phyloP scores from a whole-genome alignment of 2,329 filamentous ascomycete species.

The Apiospora pterosperma region DNA sequence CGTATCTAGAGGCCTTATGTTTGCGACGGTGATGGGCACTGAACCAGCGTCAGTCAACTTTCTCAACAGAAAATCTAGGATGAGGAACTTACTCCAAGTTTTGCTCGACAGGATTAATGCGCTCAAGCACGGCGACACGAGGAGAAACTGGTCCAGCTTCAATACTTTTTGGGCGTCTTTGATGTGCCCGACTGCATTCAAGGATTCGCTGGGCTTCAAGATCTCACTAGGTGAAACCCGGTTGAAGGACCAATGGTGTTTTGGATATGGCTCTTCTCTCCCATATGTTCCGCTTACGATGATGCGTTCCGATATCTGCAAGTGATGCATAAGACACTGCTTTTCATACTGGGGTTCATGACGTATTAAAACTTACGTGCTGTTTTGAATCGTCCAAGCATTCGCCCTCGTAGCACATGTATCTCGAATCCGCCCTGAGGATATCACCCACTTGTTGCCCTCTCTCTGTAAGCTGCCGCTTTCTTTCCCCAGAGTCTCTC shows the following conservation, averaged over 20 bases:
- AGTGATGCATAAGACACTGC: neutral
- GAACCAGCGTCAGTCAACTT: neutral
- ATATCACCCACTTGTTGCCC: neutral
- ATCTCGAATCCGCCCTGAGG: neutral
- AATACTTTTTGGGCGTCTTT: neutral
- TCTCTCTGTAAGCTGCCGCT: neutral
- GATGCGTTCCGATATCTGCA: neutral
- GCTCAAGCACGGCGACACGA: neutral
- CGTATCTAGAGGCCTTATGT: neutral
- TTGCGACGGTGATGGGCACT: neutral
- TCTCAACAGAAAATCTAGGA: neutral
- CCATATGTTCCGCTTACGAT: neutral
- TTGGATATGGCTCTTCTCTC: neutral
- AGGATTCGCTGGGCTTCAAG: rapidly evolving
- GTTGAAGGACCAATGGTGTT: neutral
- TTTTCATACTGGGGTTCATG: neutral
- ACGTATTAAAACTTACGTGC: neutral
- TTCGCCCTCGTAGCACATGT: neutral
- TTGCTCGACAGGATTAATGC: neutral
- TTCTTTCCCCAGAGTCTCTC: neutral
- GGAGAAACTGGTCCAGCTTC: neutral
- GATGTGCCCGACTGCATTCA: neutral
- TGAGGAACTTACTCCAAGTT: neutral
- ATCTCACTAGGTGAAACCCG: neutral
- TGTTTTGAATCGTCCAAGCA: neutral